Evolutionary conservation across 805 yeast species (phyloP), one percentile per base, ranked within the genome.

Genomic region (Kluyveromyces dobzhanskii): DNA sequence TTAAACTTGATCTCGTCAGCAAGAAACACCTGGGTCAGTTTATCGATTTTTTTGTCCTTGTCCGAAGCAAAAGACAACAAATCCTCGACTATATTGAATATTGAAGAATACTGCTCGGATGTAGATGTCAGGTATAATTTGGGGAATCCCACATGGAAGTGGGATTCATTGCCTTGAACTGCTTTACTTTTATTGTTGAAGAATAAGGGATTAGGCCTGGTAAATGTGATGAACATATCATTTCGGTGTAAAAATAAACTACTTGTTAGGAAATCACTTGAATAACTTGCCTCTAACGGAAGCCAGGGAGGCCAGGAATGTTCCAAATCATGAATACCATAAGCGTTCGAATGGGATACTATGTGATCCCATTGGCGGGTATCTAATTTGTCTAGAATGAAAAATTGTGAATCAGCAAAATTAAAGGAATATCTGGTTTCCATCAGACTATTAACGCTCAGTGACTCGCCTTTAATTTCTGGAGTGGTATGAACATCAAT

Each of bases 251-350:
- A 62, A 29, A 79, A 67, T 4, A 71, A 58, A 37, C 70, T 64
- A 16, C 67, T 64, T 4, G 59, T 59, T 37, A 78, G 52, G 4
- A 62, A 35, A 0, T 65, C 63, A 9, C 71, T 65, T 33, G 71
- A 70, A 46, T 73, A 74, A 51, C 81, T 75, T 48, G 75, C 67
- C 52, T 80, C 87, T 38, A 76, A 48, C 0, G 84, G 83, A 16
- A 80, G 48, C 70, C 75, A 71, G 0, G 85, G 85, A 0, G 85
- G 84, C 85, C 85, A 80, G 52, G 57, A 48, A 23, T 38, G 44
- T 1, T 53, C 44, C 8, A 47, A 44, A 4, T 44, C 47, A 10
- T 58, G 54, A 33, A 54, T 47, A 6, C 64, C 57, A 31, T 56
- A 57, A 11, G 57, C 53, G 31, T 49, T 46, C 19, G 29, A 18